These are phyloP conservation scores for Drechslera avenae DNA, from an alignment of 2,329 filamentous ascomycete genomes.

Conservation along the genomic window DNA sequence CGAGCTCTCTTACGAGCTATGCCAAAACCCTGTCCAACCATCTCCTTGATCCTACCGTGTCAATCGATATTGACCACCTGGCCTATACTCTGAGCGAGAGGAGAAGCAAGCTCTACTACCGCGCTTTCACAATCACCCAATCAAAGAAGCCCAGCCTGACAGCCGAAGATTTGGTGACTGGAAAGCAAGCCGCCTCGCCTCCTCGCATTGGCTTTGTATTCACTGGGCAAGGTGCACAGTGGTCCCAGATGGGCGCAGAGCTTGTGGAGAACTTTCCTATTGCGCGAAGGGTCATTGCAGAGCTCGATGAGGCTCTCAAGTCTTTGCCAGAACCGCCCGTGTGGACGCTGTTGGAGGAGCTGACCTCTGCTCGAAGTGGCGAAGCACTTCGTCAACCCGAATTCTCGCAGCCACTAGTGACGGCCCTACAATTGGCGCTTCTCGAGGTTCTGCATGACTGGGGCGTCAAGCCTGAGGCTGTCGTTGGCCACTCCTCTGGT, in stretches of 20 bases:
- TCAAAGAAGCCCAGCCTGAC: background rate
- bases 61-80: slow-evolving; percentile 4
- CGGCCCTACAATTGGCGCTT: too few species aligned
- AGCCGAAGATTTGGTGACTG: background rate
- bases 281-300: background rate
- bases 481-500: too few species aligned
- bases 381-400: slow-evolving; percentile 8
- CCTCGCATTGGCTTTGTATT: slow-evolving; percentile 21
- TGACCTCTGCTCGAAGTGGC: background rate
- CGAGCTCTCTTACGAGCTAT: background rate
- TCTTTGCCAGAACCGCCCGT: slow-evolving; percentile 9
- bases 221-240: slow-evolving; percentile 3
- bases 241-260: slow-evolving; percentile 3
- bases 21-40: background rate
- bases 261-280: slow-evolving; percentile 10
- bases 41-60: slow-evolving; percentile 1
- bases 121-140: slow-evolving; percentile 7
- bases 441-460: too few species aligned
- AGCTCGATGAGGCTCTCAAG: slow-evolving; percentile 15
- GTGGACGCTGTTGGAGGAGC: slow-evolving; percentile 17
- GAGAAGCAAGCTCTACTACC: slow-evolving; percentile 9
- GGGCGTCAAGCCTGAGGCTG: too few species aligned
- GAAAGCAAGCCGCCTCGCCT: background rate
- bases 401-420: slow-evolving; percentile 18
- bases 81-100: slow-evolving; percentile 23